These are phyloP conservation scores for Baudoinia panamericana DNA, from an alignment of 495 filamentous ascomycete species.

Conservation along the genomic window DNA sequence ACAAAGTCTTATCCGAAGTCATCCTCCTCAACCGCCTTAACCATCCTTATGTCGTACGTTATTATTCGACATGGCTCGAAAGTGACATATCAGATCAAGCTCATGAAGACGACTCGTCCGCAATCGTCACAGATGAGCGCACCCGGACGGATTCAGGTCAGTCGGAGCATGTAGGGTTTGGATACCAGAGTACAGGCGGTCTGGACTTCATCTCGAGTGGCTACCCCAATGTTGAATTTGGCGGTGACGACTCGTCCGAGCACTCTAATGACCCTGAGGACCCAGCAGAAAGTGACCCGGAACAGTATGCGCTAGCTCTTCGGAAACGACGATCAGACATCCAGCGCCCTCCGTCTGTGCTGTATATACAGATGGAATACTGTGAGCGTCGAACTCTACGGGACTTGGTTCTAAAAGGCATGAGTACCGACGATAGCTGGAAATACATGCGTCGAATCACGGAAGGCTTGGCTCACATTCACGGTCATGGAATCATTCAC, in stretches of 20 bases:
- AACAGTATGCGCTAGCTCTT: conserved; percentile 7
- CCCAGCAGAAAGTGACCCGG: conserved; percentile 31
- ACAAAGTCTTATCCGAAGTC: conserved; percentile 74
- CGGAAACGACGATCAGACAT: conserved; percentile 7
- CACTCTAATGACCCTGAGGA: conserved; percentile 27
- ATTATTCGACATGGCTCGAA: conserved; percentile 29
- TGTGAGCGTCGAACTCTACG: conserved; percentile 90
- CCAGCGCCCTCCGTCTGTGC: conserved; percentile 27
- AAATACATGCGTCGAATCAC: conserved; percentile 81
- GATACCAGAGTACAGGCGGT: conserved; percentile 55
- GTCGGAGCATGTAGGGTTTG: conserved; percentile 45
- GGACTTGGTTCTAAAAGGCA: conserved; percentile 68
- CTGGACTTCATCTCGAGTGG: conserved; percentile 87
- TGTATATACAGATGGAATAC: conserved; percentile 94
- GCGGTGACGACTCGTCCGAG: conserved; percentile 54
- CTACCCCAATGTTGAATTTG: conserved; percentile 69
- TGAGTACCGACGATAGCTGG: conserved; percentile 72
- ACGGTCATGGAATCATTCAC: conserved; percentile 84
- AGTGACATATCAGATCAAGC: too few species aligned
- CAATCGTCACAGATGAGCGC: too few species aligned
- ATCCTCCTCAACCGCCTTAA: conserved; percentile 81
- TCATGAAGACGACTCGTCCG: too few species aligned
- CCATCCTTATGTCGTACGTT: conserved; percentile 90
- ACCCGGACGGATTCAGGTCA: too few species aligned
- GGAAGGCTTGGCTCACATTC: conserved; percentile 82